These are phyloP conservation scores for Mallotus nudiflorus DNA, from an alignment of 345 rosid genomes.

Conservation along the genomic window DNA sequence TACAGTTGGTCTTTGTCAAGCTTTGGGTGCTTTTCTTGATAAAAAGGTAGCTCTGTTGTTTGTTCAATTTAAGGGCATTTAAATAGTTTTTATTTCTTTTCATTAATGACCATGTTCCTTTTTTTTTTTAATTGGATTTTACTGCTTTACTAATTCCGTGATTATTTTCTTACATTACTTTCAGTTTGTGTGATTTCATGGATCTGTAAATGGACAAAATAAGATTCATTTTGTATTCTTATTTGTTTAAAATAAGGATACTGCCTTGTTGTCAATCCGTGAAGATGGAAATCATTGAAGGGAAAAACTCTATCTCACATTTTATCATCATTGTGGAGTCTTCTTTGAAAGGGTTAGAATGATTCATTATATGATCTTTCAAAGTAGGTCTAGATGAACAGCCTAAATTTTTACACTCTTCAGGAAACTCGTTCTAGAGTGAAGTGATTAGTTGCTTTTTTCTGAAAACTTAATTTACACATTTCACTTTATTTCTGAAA, in stretches of 20 bases:
- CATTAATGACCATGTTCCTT: too few species aligned
- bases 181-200: neutral
- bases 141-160: neutral
- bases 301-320: neutral
- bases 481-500: neutral
- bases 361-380: too few species aligned
- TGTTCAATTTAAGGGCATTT: neutral
- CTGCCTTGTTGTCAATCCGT: neutral
- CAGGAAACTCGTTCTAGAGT: neutral
- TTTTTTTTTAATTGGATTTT: neutral
- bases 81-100: too few species aligned
- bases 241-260: neutral
- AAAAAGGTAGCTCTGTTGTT: conserved; percentile 57
- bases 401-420: neutral
- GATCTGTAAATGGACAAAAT: neutral
- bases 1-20: conserved; percentile 94
- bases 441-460: neutral
- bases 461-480: neutral
- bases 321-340: too few species aligned
- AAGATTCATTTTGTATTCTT: neutral
- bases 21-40: conserved; percentile 88
- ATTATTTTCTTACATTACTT: neutral
- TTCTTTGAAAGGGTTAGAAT: too few species aligned
- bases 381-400: too few species aligned
- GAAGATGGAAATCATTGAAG: neutral